A percentile compares a stretch with the other conserved stretches of the same genome.
phyloP scores from a whole-genome alignment of 2,329 filamentous ascomycete species.

The Rutstroemia sydowiana region DNA sequence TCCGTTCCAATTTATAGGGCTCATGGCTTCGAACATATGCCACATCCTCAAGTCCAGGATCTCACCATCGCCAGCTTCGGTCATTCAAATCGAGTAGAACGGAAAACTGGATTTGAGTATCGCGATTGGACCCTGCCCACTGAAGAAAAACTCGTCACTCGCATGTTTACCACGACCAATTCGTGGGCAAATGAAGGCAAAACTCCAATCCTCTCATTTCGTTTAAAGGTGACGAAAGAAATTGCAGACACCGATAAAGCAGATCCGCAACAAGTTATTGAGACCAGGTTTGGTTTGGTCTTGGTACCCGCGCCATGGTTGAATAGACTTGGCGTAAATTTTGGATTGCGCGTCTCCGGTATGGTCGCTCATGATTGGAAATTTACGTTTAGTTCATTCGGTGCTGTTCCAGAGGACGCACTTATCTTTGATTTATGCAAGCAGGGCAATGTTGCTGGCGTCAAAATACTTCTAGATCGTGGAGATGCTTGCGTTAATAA shows the following conservation, averaged over 20 bases:
- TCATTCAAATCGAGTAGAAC: too few species aligned
- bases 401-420: background rate
- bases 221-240: background rate
- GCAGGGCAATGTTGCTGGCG: slow-evolving; percentile 1
- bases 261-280: background rate
- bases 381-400: background rate
- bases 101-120: too few species aligned
- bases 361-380: background rate
- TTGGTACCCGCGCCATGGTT: background rate
- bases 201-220: background rate
- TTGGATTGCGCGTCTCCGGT: background rate
- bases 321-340: background rate
- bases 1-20: too few species aligned
- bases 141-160: background rate
- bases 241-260: background rate
- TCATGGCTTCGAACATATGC: too few species aligned
- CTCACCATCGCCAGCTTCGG: too few species aligned
- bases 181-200: background rate
- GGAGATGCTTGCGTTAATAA: background rate
- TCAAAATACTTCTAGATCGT: slow-evolving; percentile 1
- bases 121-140: too few species aligned
- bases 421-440: slow-evolving; percentile 2
- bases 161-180: background rate
- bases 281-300: background rate
- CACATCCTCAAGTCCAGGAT: too few species aligned